Percentiles rank a stretch among this genome's conserved stretches.
Evolutionary conservation across 306 rosid genomes (phyloP).

Genomic region (Delonix regia): DNA sequence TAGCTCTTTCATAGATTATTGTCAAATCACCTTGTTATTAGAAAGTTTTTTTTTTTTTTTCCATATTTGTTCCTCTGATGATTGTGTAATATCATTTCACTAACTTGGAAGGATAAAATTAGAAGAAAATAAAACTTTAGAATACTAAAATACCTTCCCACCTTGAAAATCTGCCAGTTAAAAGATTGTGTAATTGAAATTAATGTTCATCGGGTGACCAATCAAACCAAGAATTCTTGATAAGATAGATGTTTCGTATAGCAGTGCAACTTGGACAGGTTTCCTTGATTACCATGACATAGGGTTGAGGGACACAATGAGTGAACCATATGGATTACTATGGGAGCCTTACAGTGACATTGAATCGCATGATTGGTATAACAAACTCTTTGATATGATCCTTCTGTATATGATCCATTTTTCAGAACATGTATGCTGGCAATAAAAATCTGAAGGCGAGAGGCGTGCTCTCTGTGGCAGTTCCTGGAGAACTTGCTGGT

Average conservation of each 20-base stretch:
- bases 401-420: not conserved
- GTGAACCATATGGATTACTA: not conserved
- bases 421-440: conserved; percentile 75
- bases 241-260: not conserved
- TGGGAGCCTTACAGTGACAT: not conserved
- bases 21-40: too few species aligned
- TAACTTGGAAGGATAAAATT: not conserved
- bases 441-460: conserved; percentile 53
- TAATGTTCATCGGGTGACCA: not conserved
- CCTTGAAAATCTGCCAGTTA: not conserved
- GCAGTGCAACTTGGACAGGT: not conserved
- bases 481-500: conserved; percentile 85
- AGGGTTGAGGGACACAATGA: not conserved
- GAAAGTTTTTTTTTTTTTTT: too few species aligned
- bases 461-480: conserved; percentile 72
- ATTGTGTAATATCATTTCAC: too few species aligned
- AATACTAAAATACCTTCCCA: not conserved
- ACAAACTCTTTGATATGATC: not conserved
- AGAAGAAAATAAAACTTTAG: not conserved
- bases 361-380: not conserved
- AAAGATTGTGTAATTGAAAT: not conserved
- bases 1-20: too few species aligned
- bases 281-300: not conserved
- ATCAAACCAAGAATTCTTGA: conserved; percentile 1
- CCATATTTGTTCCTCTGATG: too few species aligned